Evolutionary conservation across 192 early-diverging fungal genomes (phyloP).

Genomic region (Backusella tarrabulga): DNA sequence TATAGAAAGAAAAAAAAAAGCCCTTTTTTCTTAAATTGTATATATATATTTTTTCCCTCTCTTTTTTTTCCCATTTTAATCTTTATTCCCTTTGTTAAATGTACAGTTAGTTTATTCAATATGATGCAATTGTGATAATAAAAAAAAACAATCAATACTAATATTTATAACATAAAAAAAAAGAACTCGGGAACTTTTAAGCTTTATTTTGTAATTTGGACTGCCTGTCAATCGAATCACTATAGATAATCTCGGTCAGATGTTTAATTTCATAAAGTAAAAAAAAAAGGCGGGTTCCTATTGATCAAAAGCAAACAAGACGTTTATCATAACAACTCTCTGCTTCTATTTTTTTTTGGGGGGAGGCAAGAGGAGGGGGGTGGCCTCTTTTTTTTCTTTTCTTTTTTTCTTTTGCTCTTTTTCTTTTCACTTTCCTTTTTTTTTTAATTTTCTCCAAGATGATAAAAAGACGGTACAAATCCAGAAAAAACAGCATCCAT

Average conservation of each 20-base stretch:
- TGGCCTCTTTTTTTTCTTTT: neutral
- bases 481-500: constrained; percentile 39
- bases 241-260: neutral
- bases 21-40: neutral
- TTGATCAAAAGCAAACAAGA: neutral
- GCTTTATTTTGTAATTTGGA: neutral
- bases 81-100: neutral
- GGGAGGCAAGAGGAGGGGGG: neutral
- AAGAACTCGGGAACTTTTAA: neutral
- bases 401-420: neutral
- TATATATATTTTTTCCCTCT: neutral
- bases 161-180: neutral
- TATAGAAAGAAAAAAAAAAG: neutral
- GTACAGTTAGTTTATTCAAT: neutral
- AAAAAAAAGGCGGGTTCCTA: neutral
- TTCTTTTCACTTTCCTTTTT: neutral
- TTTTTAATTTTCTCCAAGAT: neutral
- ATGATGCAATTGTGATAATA: neutral
- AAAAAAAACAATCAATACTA: neutral
- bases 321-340: no score
- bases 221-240: neutral
- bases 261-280: neutral
- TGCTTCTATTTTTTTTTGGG: neutral
- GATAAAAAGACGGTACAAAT: neutral
- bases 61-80: neutral